A percentile compares a stretch with the other conserved stretches of the same genome.
Conservation (phyloP, 2,329 filamentous ascomycete species). For the Claviceps maximensis region DNA sequence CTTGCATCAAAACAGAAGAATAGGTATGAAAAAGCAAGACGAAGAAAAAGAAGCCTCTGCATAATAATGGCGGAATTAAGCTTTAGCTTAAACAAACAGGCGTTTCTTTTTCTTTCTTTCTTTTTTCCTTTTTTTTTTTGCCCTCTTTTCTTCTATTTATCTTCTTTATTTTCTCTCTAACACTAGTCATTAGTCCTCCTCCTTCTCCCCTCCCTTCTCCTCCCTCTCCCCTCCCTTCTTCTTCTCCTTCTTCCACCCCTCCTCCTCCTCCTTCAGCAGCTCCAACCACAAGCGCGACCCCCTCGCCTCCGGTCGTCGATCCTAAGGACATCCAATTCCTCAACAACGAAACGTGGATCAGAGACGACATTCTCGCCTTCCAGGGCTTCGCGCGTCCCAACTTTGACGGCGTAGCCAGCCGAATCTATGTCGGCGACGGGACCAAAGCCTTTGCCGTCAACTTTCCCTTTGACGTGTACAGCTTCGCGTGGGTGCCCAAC, state of each 20-base stretch:
- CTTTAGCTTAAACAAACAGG: background rate
- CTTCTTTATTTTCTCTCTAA: background rate
- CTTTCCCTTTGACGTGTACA: conserved; percentile 1
- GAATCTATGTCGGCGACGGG: background rate
- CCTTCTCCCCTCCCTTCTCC: too few relatives aligned
- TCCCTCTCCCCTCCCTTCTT: too few relatives aligned
- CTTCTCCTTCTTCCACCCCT: too few relatives aligned
- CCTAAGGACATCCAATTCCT: background rate
- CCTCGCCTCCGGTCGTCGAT: too few relatives aligned
- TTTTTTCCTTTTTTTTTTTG: background rate
- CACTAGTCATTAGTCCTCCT: too few relatives aligned
- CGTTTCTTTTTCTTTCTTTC: too few relatives aligned
- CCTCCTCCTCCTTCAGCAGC: too few relatives aligned
- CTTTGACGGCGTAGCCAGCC: background rate
- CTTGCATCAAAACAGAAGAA: background rate
- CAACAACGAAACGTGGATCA: conserved; percentile 1
- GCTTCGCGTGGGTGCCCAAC: conserved; percentile 2
- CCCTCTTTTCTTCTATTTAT: background rate
- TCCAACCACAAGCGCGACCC: too few relatives aligned
- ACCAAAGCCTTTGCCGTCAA: background rate
- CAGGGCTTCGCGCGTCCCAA: background rate
- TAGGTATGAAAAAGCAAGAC: background rate
- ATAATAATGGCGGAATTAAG: background rate
- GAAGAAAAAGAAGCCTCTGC: background rate
- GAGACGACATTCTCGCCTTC: background rate